Percentiles rank a stretch among this genome's conserved stretches.
Conservation (phyloP, 2,329 filamentous ascomycete genomes). For the Neofusicoccum kwambonambiense region DNA sequence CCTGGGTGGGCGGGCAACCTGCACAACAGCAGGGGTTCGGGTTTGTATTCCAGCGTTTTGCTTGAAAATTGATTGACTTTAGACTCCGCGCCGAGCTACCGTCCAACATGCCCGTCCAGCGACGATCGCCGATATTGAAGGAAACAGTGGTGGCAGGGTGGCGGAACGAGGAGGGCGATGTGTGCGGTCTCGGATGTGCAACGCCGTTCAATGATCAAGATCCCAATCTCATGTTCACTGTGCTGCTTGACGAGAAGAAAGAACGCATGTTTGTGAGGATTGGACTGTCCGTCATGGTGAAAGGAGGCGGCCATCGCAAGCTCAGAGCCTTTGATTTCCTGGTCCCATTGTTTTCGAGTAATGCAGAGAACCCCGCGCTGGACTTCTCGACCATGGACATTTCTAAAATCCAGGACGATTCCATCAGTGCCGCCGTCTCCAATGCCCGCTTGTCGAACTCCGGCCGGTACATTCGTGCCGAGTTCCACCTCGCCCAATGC, state of each 20-base stretch:
- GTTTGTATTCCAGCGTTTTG: neutral
- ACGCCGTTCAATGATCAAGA: slow-evolving; percentile 2
- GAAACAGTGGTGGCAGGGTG: neutral
- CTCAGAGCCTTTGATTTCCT: neutral
- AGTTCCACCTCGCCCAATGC: neutral
- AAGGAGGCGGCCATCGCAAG: slow-evolving; percentile 6
- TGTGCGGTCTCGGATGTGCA: slow-evolving; percentile 1
- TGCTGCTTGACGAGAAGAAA: neutral
- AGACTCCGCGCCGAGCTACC: neutral
- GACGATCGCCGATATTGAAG: neutral
- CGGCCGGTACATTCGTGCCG: neutral
- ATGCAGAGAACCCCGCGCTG: neutral
- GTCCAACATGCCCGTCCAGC: neutral
- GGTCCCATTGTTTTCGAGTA: neutral
- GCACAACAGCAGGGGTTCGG: neutral
- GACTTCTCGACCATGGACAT: neutral
- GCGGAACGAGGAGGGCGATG: neutral
- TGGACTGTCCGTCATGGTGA: slow-evolving; percentile 1
- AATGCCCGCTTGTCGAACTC: neutral
- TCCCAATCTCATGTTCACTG: slow-evolving; percentile 1
- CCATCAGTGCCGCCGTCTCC: neutral
- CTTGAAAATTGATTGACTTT: neutral
- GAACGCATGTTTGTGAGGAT: neutral
- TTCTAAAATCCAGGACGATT: neutral
- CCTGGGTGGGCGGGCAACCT: slow-evolving; percentile 14